Evolutionary conservation across 331 rosid genomes (phyloP).

Genomic region (Rosa hybrid): DNA sequence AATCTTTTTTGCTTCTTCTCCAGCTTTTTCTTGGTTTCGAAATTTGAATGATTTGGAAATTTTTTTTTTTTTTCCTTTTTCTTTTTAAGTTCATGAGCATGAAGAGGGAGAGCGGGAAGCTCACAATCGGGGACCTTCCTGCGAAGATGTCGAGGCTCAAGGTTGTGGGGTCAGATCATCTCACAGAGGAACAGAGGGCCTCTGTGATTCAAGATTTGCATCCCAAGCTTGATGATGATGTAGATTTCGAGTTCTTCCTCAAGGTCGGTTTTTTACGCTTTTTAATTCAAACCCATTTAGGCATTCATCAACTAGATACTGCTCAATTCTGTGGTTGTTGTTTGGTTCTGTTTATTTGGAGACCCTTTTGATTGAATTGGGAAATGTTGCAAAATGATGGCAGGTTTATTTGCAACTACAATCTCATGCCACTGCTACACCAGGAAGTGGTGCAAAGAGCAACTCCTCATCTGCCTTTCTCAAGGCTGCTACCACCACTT

Average conservation of each 20-base stretch:
- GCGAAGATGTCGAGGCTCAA: slow-evolving; percentile 88
- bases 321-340: neutral
- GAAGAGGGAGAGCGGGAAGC: slow-evolving; percentile 85
- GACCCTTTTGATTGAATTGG: neutral
- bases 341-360: neutral
- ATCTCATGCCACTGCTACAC: slow-evolving; percentile 73
- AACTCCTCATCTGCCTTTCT: slow-evolving; percentile 77
- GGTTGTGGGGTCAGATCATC: slow-evolving; percentile 77
- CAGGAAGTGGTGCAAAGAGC: slow-evolving; percentile 73
- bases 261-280: slow-evolving; percentile 44
- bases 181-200: slow-evolving; percentile 85
- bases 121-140: slow-evolving; percentile 74
- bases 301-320: neutral
- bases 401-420: slow-evolving; percentile 88
- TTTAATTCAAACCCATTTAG: neutral
- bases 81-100: slow-evolving; percentile 71
- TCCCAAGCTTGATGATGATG: slow-evolving; percentile 73
- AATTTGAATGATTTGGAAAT: neutral
- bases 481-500: slow-evolving; percentile 93
- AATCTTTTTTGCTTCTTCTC: neutral
- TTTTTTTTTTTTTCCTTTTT: neutral
- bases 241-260: slow-evolving; percentile 92
- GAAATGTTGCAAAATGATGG: neutral
- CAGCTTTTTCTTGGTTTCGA: neutral
- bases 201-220: slow-evolving; percentile 68